Conservation (phyloP, 2,329 filamentous ascomycete species). For the Ceratocystis diversiconidia region DNA sequence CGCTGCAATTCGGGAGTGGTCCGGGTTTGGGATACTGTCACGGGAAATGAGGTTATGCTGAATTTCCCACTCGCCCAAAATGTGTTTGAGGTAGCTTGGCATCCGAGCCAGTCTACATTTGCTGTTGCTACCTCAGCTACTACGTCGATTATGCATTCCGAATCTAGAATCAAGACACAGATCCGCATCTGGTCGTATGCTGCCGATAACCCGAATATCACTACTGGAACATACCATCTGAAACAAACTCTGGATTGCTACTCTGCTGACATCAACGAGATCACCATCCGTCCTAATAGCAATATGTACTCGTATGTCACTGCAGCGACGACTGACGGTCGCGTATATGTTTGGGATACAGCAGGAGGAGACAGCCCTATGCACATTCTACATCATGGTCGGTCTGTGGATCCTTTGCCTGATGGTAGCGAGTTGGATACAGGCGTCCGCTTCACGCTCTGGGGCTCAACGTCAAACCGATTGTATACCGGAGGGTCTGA, state of each 20-base stretch:
- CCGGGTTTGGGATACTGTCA: slow-evolving; percentile 41
- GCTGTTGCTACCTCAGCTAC: slow-evolving; percentile 42
- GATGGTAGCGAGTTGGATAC: slow-evolving; percentile 42
- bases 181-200: slow-evolving; percentile 31
- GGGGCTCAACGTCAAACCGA: slow-evolving; percentile 42
- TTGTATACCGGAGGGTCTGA: slow-evolving; percentile 52
- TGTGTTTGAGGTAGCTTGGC: slow-evolving; percentile 52
- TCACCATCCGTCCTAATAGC: slow-evolving; percentile 45
- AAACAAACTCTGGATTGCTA: slow-evolving; percentile 44
- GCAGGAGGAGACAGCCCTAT: slow-evolving; percentile 40
- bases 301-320: slow-evolving; percentile 38
- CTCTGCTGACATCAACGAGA: slow-evolving; percentile 48
- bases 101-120: slow-evolving; percentile 40
- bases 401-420: slow-evolving; percentile 29
- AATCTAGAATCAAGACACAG: slow-evolving; percentile 38
- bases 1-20: slow-evolving; percentile 45
- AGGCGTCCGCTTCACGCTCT: slow-evolving; percentile 49
- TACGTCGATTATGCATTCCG: slow-evolving; percentile 29
- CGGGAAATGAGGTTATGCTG: slow-evolving; percentile 33
- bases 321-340: slow-evolving; percentile 47
- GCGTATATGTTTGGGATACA: slow-evolving; percentile 50
- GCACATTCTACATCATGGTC: slow-evolving; percentile 41
- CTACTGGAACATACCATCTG: slow-evolving; percentile 25
- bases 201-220: not conserved
- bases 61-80: slow-evolving; percentile 41